A percentile compares a stretch with the other conserved stretches of the same genome.
Evolutionary conservation across 2,329 filamentous ascomycete genomes (phyloP).

Genomic region (Botrytis cinerea): DNA sequence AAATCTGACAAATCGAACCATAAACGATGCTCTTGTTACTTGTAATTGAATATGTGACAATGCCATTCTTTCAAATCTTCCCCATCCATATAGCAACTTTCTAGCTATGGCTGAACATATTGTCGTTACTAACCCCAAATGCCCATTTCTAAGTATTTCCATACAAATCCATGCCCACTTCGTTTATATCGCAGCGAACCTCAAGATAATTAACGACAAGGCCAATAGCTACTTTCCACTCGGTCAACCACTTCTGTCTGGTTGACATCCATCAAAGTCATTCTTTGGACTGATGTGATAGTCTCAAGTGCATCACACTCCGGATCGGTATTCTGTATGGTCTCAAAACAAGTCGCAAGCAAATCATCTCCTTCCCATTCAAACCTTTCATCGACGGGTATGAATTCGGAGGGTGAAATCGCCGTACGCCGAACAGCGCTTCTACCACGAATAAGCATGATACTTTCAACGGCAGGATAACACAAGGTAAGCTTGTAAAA

Average conservation of each 20-base stretch:
- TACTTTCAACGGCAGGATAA: slow-evolving; percentile 2
- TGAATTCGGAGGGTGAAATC: not conserved
- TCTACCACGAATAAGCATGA: not conserved
- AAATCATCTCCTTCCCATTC: slow-evolving; percentile 3
- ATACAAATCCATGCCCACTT: not conserved
- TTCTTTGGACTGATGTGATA: not conserved
- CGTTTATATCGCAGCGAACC: not conserved
- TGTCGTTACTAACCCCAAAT: not conserved
- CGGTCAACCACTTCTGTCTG: not conserved
- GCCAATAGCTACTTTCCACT: not conserved
- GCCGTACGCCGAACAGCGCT: not conserved
- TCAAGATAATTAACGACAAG: not conserved
- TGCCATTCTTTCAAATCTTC: not conserved
- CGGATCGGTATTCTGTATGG: not conserved
- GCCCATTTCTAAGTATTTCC: not conserved
- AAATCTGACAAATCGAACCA: not conserved
- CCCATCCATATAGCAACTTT: not conserved
- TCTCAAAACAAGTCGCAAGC: not conserved
- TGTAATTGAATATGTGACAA: not conserved
- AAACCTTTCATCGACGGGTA: not conserved
- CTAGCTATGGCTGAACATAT: not conserved
- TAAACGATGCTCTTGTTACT: not conserved
- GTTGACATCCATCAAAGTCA: not conserved
- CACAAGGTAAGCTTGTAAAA: slow-evolving; percentile 11
- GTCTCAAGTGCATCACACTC: not conserved